These are phyloP conservation scores for Erysimum cheiranthoides DNA, from an alignment of 345 rosid species.

Conservation along the genomic window DNA sequence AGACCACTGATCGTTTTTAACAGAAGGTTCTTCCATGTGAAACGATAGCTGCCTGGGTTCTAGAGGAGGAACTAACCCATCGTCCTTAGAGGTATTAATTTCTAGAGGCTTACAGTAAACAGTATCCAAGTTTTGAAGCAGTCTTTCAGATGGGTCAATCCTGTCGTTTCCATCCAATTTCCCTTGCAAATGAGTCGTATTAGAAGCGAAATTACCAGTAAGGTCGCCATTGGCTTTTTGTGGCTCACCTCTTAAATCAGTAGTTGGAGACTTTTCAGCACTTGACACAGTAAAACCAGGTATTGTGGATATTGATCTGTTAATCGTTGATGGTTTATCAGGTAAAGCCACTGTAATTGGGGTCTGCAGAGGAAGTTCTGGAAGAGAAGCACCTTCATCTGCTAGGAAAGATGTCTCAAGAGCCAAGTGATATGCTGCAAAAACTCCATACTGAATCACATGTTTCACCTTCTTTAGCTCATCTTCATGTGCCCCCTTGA, in stretches of 20 bases:
- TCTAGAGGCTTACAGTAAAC: constrained; percentile 32
- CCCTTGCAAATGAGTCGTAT: constrained; percentile 42
- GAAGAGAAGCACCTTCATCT: constrained; percentile 98
- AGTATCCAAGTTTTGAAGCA: constrained; percentile 35
- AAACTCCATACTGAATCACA: constrained; percentile 95
- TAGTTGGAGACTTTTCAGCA: constrained; percentile 50
- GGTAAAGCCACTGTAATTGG: constrained; percentile 92
- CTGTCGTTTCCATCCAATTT: constrained; percentile 45
- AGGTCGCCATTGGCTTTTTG: constrained; percentile 48
- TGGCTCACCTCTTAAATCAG: constrained; percentile 50
- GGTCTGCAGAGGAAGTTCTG: constrained; percentile 80
- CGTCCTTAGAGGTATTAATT: constrained; percentile 42
- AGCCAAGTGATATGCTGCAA: constrained; percentile 99
- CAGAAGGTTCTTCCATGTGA: constrained; percentile 36
- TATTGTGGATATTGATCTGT: constrained; percentile 86
- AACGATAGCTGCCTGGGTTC: constrained; percentile 44
- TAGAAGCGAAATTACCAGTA: constrained; percentile 36
- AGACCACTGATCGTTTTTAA: constrained; percentile 41
- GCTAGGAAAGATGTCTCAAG: constrained; percentile 96
- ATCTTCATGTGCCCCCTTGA: constrained; percentile 91
- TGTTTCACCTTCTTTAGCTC: constrained; percentile 94
- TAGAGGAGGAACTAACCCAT: constrained; percentile 45
- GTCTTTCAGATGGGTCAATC: constrained; percentile 42
- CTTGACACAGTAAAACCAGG: constrained; percentile 71
- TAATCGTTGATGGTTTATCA: constrained; percentile 69